Evolutionary conservation across 2,329 filamentous ascomycete species (phyloP), one percentile per base, ranked within the genome.

Genomic region (Microdochium paspali): DNA sequence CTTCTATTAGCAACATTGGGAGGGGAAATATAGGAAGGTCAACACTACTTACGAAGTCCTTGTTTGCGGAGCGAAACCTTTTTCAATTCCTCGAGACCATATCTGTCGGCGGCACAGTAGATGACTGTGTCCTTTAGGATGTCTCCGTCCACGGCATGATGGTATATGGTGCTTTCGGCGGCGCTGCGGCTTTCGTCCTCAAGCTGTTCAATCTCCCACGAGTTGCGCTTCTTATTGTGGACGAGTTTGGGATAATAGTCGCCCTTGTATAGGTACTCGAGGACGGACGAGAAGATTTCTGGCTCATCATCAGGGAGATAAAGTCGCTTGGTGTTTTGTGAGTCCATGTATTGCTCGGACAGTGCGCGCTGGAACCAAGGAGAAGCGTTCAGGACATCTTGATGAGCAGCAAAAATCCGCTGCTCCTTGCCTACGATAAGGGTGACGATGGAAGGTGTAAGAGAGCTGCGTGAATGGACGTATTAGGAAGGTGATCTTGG

Each of bases 211-310:
- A 95, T 71, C 61, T 86, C 84, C 84, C 87, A 95, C 46, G 80
- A 83, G 64, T 88, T 82, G 47, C 80, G 79, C 53, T 84, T 82
- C 71, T 90, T 89, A 69, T 91, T 88, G 67, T 89, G 88, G 48
- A 88, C 69, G 23, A 95, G 75, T 18, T 85, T 84, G 3, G 90
- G 90, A 57, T 84, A 90, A 70, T 95, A 95, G 66, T 95, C 90
- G 53, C 90, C 90, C 68, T 94, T 94, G 77, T 94, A 94, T 48
- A 96, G 80, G 57, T 85, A 95, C 63, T 96, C 90, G 48, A 96
- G 81, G 10, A 96, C 77, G 5, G 85, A 90, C 7, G 88, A 94
- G 66, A 96, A 90, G 59, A 95, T 84, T 63, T 95, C 89, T 20
- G 90, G 89, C 56, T 90, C 84, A 66, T 95, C 90, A 50, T 91